These are phyloP conservation scores for Mycena alexandri DNA, from an alignment of 768 basidiomycete genomes.

Conservation along the genomic window DNA sequence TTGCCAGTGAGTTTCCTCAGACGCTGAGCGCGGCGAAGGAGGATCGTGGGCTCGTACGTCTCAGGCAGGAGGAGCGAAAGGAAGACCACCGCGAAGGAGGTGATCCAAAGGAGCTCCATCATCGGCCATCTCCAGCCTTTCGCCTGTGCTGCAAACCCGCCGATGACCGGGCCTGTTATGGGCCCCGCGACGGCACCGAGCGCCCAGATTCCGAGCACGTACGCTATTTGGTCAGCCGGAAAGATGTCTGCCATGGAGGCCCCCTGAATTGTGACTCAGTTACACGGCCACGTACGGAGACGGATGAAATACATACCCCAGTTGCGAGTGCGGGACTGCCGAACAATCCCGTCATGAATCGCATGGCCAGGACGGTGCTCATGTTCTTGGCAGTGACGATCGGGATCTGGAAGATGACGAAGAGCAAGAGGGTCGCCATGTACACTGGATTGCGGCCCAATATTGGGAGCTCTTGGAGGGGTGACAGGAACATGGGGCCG, in stretches of 20 bases:
- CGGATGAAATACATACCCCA: conserved; percentile 28
- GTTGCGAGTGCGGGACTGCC: conserved; percentile 51
- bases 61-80: conserved; percentile 48
- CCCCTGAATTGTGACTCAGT: background rate
- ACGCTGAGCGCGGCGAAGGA: conserved; percentile 46
- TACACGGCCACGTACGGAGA: background rate
- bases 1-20: conserved; percentile 48
- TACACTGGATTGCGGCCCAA: conserved; percentile 27
- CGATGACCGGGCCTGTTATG: conserved; percentile 26
- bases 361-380: conserved; percentile 46
- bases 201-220: conserved; percentile 28
- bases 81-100: conserved; percentile 37
- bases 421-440: conserved; percentile 42
- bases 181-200: conserved; percentile 37
- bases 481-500: conserved; percentile 46
- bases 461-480: conserved; percentile 25
- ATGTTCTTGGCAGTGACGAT: conserved; percentile 48
- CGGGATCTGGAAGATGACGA: conserved; percentile 50
- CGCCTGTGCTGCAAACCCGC: conserved; percentile 25
- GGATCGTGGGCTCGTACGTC: conserved; percentile 44
- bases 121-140: conserved; percentile 25
- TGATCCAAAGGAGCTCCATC: conserved; percentile 31
- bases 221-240: conserved; percentile 18
- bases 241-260: conserved; percentile 29
- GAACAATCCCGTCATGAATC: conserved; percentile 50